Percentiles rank a stretch among this genome's conserved stretches.
Evolutionary conservation across 257 asterid species (phyloP).

Genomic region (Gynochthodes officinalis): DNA sequence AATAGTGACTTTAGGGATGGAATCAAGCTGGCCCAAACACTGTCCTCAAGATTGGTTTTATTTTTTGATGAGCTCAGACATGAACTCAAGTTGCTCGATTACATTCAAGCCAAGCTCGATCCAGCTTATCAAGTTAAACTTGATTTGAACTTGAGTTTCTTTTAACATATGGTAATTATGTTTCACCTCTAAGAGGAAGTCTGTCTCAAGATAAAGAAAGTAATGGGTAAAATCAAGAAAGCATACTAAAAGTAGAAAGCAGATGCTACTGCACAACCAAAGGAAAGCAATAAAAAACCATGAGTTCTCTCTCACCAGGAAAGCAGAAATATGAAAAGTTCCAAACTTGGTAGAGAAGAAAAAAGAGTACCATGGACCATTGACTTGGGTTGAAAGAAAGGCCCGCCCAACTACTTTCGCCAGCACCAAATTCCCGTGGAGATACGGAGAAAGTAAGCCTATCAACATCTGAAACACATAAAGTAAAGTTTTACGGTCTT

Average conservation of each 20-base stretch:
- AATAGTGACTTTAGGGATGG: background rate
- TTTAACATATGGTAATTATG: background rate
- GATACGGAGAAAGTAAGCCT: constrained; percentile 65
- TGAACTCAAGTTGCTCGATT: background rate
- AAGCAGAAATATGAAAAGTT: background rate
- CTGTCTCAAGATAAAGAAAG: background rate
- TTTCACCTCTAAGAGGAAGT: background rate
- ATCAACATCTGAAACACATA: constrained; percentile 48
- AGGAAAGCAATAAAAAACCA: background rate
- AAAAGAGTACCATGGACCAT: constrained; percentile 59
- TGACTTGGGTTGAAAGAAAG: constrained; percentile 81
- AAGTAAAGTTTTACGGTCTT: constrained; percentile 3
- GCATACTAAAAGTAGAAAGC: background rate
- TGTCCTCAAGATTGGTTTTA: background rate
- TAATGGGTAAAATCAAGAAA: background rate
- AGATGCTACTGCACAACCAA: background rate
- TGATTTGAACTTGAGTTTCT: background rate
- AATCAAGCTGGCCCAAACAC: background rate
- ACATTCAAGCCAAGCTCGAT: background rate
- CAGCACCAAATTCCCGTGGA: constrained; percentile 78
- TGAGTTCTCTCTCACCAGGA: background rate
- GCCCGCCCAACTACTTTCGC: constrained; percentile 97
- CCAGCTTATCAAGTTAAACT: background rate
- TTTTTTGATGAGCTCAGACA: background rate
- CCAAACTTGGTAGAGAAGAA: constrained; percentile 9